Conservation (phyloP, 1,139 yeast species). For the Hansenula lynferdii region DNA sequence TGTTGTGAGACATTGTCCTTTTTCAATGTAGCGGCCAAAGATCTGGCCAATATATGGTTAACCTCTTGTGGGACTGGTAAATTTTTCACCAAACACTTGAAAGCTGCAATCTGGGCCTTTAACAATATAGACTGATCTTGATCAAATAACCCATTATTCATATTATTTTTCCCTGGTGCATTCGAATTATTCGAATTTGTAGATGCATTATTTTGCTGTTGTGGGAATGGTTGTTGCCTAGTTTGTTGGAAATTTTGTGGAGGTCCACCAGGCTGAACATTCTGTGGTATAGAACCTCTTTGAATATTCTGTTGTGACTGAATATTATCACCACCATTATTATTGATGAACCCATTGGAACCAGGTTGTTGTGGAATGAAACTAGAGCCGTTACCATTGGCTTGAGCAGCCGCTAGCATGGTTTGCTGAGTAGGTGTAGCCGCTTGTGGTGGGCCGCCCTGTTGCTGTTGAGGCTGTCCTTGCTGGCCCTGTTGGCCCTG, state of each 20-base stretch:
- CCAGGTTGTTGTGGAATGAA: not conserved
- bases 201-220: constrained; percentile 33
- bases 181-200: no score
- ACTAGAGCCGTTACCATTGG: not conserved
- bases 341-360: constrained; percentile 5
- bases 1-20: not conserved
- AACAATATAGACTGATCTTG: constrained; percentile 59
- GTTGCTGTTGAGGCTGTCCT: constrained; percentile 13
- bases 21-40: not conserved
- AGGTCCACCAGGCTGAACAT: no score
- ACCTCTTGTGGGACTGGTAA: constrained; percentile 57
- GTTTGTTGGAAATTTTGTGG: constrained; percentile 5
- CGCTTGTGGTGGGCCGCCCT: no score
- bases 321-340: not conserved
- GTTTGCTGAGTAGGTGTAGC: constrained; percentile 1
- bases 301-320: no score
- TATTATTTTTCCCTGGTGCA: constrained; percentile 7
- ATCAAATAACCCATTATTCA: constrained; percentile 35
- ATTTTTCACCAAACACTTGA: constrained; percentile 55
- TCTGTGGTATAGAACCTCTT: no score
- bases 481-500: no score
- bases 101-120: constrained; percentile 68
- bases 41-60: constrained; percentile 25
- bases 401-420: constrained; percentile 1
- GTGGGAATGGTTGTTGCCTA: constrained; percentile 11